A percentile compares a stretch with the other conserved stretches of the same genome.
Evolutionary conservation across 2,329 filamentous ascomycete species (phyloP).

Genomic region (Colletotrichum siamense): DNA sequence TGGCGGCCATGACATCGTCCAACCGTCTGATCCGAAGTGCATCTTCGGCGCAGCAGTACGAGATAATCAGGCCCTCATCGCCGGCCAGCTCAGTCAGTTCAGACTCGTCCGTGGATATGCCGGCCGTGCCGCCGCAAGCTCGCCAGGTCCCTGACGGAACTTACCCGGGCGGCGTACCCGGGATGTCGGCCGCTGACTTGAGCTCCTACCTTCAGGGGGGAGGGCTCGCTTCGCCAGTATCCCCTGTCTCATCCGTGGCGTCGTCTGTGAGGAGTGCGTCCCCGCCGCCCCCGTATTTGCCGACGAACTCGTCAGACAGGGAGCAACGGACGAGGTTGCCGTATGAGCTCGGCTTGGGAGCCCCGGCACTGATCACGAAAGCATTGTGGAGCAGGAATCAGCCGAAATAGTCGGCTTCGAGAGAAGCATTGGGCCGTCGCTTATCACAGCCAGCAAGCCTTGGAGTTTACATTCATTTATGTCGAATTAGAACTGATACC

Average conservation of each 20-base stretch:
- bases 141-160: background rate
- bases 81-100: constrained; percentile 1
- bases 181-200: constrained; percentile 9
- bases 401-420: background rate
- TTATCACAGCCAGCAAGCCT: background rate
- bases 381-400: background rate
- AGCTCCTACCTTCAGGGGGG: constrained; percentile 14
- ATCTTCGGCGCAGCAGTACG: constrained; percentile 3
- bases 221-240: background rate
- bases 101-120: background rate
- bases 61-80: constrained; percentile 3
- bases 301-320: background rate
- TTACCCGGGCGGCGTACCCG: background rate
- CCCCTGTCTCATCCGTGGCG: constrained; percentile 1
- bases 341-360: constrained; percentile 2
- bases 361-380: constrained; percentile 1
- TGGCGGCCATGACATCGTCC: background rate
- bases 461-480: background rate
- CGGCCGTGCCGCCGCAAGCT: background rate
- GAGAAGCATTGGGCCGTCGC: background rate
- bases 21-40: background rate
- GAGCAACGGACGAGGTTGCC: background rate
- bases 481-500: background rate
- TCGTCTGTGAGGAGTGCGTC: background rate
- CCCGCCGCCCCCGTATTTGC: constrained; percentile 14